Evolutionary conservation across 108 stramenopile genomes (phyloP), one percentile per base, ranked within the genome.

Genomic region (Pseudonitzschia multiseries): DNA sequence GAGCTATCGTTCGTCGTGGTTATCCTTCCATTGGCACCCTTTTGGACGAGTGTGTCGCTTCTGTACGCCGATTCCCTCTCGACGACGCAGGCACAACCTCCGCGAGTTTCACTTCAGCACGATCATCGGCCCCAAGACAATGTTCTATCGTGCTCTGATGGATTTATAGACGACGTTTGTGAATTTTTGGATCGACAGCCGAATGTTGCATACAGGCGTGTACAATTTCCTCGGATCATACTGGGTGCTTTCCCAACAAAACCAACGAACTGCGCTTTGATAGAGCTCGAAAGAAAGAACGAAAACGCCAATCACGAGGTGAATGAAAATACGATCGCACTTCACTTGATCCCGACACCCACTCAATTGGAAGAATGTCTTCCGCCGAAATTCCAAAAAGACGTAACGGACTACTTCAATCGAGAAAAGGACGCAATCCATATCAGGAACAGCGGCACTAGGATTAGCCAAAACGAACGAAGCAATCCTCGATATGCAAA

Each of bases 391-490:
- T 62, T 62, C 15, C 61, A 62, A 40, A 62, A 62, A 62, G 61
- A 62, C 18, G 6, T 40, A 9, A 62, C 61, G n/a, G 61, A 62
- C 36, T 62, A 62, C 31, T 62, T 62, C 61, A 62, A 62, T 40
- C 61, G 29, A 62, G 10, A n/a, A 5, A 36, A 40, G 61, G 61
- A 62, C 14, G 36, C 57, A 36, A 36, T 36, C 36, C 4, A 36
- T 6, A 6, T 6, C 6, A 28, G 57, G 15, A 27, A 26, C 8
- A 6, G 10, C 57, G 29, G 14, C 29, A 59, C 26, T 17, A 17
- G 10, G 57, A 31, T 8, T 27, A 17, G n/a, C 21, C 4, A 71
- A 71, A 41, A 33, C 86, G 13, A 79, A 87, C 43, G 26, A 10
- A 57, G 20, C 20, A n/a, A 57, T 57, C 13, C 21, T 22, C 56